Evolutionary conservation across 345 rosid species (phyloP), one percentile per base, ranked within the genome.

Genomic region (Eucalyptus rudis): DNA sequence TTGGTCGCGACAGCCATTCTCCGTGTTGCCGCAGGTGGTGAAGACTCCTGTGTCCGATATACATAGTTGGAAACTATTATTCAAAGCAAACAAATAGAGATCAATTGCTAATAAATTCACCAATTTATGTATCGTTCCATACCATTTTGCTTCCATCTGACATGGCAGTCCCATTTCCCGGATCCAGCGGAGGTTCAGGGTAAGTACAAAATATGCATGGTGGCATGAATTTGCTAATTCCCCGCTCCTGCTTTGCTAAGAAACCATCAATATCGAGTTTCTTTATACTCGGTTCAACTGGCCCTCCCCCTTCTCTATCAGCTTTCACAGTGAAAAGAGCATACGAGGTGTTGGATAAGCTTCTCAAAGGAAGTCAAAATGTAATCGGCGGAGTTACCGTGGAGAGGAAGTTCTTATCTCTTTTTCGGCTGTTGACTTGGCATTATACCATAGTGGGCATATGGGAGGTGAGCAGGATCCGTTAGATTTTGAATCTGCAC

Each of bases 391-490:
- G 66, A 58, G 66, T 24, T 2, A 25, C 66, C 66, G 14, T 58
- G 66, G 80, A 59, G n/a, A 4, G 29, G 13, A 90, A 85, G 36
- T 49, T 80, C 88, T 91, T 89, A 91, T 84, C 47, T 87, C 83
- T 95, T 94, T 92, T 92, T 92, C 10, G 93, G 95, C 84, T 86
- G 87, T 62, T 54, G 86, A 49, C 89, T 89, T 90, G 64, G 89
- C 97, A 95, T 92, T 92, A 97, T 64, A 89, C 99, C 96, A 86
- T 94, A 93, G 91, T 96, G 98, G 66, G 99, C 98, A 91, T 95
- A 96, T 19, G 97, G 99, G 90, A 96, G 97, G 92, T 96, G 99
- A 90, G 98, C 95, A 68, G 98, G 99, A 92, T 97, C 99, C 99
- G 95, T 94, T 51, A 96, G 94, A 86, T 97, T 97, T 92, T 96